Evolutionary conservation across 2,329 filamentous ascomycete species (phyloP).

Genomic region (Microcyclospora tardicrescens): DNA sequence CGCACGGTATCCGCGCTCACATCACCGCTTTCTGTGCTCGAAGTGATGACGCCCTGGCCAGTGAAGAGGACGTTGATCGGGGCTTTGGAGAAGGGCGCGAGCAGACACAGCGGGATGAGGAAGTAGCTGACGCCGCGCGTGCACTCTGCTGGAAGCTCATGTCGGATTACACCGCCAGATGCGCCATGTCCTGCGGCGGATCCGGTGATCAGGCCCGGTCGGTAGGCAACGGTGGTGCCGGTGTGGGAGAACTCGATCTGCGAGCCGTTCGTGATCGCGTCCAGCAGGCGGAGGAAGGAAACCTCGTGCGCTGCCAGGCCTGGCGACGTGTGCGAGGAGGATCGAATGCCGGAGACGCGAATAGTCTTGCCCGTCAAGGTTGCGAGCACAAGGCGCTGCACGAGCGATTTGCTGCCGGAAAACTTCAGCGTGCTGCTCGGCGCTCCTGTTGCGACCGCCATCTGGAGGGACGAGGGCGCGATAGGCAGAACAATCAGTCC

Average conservation of each 20-base stretch:
- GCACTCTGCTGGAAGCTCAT: conserved; percentile 65
- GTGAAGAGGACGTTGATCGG: conserved; percentile 83
- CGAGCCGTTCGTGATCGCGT: conserved; percentile 88
- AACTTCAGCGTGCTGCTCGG: conserved; percentile 35
- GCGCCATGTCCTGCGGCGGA: conserved; percentile 64
- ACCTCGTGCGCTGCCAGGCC: conserved; percentile 88
- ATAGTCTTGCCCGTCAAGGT: conserved; percentile 82
- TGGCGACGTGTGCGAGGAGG: conserved; percentile 70
- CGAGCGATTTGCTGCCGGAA: conserved; percentile 70
- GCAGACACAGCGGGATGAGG: conserved; percentile 72
- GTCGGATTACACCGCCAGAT: conserved; percentile 61
- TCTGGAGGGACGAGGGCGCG: conserved; percentile 1
- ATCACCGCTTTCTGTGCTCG: conserved; percentile 69
- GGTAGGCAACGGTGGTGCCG: conserved; percentile 83
- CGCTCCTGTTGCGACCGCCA: conserved; percentile 15
- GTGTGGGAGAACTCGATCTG: conserved; percentile 94
- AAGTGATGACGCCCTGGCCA: conserved; percentile 85
- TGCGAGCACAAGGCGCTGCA: conserved; percentile 73
- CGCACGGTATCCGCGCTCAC: conserved; percentile 87
- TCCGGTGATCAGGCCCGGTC: conserved; percentile 83
- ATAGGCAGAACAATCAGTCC: too few species aligned
- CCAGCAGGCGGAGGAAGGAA: conserved; percentile 87
- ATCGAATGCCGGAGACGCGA: conserved; percentile 88
- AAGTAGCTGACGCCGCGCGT: conserved; percentile 81
- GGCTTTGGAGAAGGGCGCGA: conserved; percentile 86